These are phyloP conservation scores for Trichoderma erinaceum DNA, from an alignment of 495 filamentous ascomycete species.

Conservation along the genomic window DNA sequence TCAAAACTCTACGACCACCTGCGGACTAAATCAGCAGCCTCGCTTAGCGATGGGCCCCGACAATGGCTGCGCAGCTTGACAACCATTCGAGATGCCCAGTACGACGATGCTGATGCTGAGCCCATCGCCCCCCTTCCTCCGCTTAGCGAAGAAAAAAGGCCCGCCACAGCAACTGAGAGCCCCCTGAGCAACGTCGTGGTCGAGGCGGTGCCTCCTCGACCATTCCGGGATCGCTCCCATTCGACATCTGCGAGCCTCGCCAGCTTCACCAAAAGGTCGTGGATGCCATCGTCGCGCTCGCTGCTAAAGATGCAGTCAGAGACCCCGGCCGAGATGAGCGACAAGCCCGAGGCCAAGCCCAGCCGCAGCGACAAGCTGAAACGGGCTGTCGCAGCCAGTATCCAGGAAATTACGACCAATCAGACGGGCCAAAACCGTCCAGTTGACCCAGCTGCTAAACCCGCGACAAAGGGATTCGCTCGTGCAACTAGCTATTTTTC, in stretches of 20 bases:
- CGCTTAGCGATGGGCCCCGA: not conserved
- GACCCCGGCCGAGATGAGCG: not conserved
- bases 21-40: not conserved
- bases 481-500: conserved; percentile 14
- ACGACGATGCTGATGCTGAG: not conserved
- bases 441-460: conserved; percentile 22
- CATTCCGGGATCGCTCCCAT: conserved; percentile 37
- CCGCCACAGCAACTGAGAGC: not conserved
- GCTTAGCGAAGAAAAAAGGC: not conserved
- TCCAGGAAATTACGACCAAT: conserved; percentile 29
- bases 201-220: not conserved
- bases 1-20: not conserved
- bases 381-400: conserved; percentile 26
- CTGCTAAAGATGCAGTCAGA: conserved; percentile 38
- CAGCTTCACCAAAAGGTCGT: conserved; percentile 60
- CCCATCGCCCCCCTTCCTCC: too few species aligned
- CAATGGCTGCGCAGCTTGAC: conserved; percentile 2
- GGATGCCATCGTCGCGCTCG: conserved; percentile 56
- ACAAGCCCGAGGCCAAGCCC: not conserved
- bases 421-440: conserved; percentile 25
- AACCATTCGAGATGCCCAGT: not conserved
- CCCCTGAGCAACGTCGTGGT: not conserved
- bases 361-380: conserved; percentile 2
- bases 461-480: not conserved
- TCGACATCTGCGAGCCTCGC: conserved; percentile 52